These are phyloP conservation scores for Petasospora fabianii DNA, from an alignment of 1,139 yeast genomes.

Conservation along the genomic window DNA sequence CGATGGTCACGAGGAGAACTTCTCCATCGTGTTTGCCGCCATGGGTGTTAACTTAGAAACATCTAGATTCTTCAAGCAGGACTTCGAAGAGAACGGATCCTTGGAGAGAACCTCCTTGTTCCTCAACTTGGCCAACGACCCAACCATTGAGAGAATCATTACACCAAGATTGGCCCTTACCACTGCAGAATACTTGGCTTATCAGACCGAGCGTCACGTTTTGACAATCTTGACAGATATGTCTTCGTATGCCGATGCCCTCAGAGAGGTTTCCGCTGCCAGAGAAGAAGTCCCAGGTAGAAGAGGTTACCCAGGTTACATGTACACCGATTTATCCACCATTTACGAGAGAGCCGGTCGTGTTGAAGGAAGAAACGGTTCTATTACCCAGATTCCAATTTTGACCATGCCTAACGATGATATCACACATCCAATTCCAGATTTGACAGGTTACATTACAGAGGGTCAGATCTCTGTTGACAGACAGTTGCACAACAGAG, in stretches of 20 bases:
- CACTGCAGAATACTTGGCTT: conserved; percentile 97
- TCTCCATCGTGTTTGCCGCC: conserved; percentile 98
- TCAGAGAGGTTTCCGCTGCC: conserved; percentile 99
- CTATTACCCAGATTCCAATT: conserved; percentile 97
- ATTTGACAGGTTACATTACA: conserved; percentile 98
- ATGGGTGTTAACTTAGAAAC: conserved; percentile 95
- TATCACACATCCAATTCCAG: conserved; percentile 99
- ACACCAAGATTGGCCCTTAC: conserved; percentile 99
- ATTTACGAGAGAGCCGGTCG: conserved; percentile 99
- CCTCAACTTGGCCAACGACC: conserved; percentile 97
- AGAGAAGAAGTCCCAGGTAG: conserved; percentile 99
- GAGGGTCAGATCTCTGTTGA: conserved; percentile 98
- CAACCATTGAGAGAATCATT: conserved; percentile 98
- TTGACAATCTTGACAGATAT: conserved; percentile 96
- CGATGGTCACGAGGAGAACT: conserved; percentile 99
- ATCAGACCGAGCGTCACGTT: conserved; percentile 98
- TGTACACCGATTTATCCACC: conserved; percentile 99
- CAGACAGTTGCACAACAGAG: conserved; percentile 93
- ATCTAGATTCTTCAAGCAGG: conserved; percentile 94
- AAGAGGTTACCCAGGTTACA: conserved; percentile 99
- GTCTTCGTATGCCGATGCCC: conserved; percentile 99
- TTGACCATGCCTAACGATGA: conserved; percentile 99
- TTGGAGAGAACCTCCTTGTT: conserved; percentile 95
- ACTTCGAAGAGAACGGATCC: conserved; percentile 98
- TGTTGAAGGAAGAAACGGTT: conserved; percentile 99